These are phyloP conservation scores for Vicia sativa DNA, from an alignment of 306 rosid genomes.

Conservation along the genomic window DNA sequence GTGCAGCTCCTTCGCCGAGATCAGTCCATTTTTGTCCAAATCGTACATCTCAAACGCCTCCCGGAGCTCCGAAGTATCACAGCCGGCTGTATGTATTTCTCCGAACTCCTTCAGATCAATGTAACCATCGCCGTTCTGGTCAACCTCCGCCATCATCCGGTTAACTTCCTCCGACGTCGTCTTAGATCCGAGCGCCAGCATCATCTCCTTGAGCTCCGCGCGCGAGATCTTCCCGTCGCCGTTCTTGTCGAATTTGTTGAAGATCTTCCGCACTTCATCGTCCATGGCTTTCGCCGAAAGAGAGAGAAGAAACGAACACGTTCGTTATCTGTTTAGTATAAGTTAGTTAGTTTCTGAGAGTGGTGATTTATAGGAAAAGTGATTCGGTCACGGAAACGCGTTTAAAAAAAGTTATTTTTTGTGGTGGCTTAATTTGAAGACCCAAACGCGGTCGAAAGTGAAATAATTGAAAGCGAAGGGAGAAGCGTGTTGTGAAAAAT, in stretches of 20 bases:
- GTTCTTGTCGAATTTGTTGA: conserved; percentile 89
- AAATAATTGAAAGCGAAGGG: not conserved
- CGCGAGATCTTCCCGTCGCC: conserved; percentile 87
- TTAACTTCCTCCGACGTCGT: conserved; percentile 60
- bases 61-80: conserved; percentile 58
- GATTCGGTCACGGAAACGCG: conserved; percentile 14
- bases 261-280: conserved; percentile 62
- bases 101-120: conserved; percentile 78
- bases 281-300: conserved; percentile 51
- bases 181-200: conserved; percentile 59
- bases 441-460: conserved; percentile 11
- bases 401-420: not conserved
- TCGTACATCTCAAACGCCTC: conserved; percentile 95
- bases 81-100: conserved; percentile 48
- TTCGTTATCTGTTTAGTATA: not conserved
- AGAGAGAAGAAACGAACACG: no score
- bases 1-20: conserved; percentile 76
- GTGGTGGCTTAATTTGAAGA: not conserved
- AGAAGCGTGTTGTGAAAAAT: conserved; percentile 22
- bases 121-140: conserved; percentile 84
- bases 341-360: not conserved
- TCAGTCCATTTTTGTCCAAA: conserved; percentile 81
- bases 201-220: conserved; percentile 63
- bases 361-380: not conserved
- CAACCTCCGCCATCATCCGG: conserved; percentile 78